Conservation (phyloP, 2,329 filamentous ascomycete species). For the Talaromyces sp. region DNA sequence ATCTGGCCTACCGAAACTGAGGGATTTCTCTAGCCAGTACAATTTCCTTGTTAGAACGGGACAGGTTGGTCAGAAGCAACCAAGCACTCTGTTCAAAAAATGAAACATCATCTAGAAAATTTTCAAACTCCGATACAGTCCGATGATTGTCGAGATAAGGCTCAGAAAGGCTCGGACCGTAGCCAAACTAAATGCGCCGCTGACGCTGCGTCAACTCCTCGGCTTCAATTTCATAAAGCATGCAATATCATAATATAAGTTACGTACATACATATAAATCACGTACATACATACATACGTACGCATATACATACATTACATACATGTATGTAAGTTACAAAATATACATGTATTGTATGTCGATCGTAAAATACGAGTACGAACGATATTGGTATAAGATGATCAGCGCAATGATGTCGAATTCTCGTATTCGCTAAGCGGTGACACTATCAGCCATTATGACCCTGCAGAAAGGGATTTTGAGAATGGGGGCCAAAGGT, state of each 20-base stretch:
- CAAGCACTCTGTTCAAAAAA: not conserved
- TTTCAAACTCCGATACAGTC: no score
- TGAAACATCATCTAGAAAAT: not conserved
- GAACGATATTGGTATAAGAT: not conserved
- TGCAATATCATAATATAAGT: not conserved
- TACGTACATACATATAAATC: not conserved
- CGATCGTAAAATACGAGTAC: not conserved
- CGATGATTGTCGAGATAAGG: not conserved
- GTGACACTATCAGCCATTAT: not conserved
- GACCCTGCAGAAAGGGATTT: not conserved
- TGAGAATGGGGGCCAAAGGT: not conserved
- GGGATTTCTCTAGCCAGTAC: not conserved
- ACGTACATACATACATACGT: not conserved
- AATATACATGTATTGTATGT: not conserved
- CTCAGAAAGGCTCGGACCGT: not conserved
- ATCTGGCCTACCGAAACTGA: not conserved
- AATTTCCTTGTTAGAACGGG: not conserved
- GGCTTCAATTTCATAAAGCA: not conserved
- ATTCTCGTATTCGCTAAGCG: not conserved
- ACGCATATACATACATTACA: not conserved
- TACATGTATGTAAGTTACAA: not conserved
- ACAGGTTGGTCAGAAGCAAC: not conserved
- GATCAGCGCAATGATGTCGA: not conserved
- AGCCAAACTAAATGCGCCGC: not conserved
- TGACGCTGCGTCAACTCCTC: not conserved